Base-by-base conservation (phyloP, 164 flowering plant genomes). In the Platanus orientalis region DNA sequence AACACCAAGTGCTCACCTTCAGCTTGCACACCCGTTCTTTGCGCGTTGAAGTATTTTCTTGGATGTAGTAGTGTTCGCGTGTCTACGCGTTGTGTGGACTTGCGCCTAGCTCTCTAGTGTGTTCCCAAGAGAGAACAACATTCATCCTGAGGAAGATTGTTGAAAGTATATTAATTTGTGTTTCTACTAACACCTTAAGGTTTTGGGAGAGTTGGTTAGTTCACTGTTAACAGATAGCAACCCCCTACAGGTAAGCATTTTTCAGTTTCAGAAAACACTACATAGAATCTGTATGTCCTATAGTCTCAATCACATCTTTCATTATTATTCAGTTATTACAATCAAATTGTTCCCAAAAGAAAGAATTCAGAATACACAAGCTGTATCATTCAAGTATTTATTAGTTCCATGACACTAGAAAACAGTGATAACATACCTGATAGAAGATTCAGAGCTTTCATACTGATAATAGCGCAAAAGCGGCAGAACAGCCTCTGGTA, bases 361-460 rank as follows among this genome's bases (percentile, higher is more conserved):
- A 42, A 36, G 54, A 4, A 4, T 20, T 54, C 14, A 23, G 54
- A 60, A 21, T 30, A 21, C 25, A 36, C 25, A 23, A 55, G 21
- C 32, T 34, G 14, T 21, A n/a, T n/a, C n/a, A 13, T 25, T 25
- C 29, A 51, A 21, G 34, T 27, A 25, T 11, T 53, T 27, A 25
- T 6, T 53, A 20, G 21, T 17, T 29, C 53, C 24, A 34, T 20
- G 4, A 17, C 42, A 49, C 13, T 42, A 58, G 42, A 12, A 25
- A 53, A 27, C 54, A 75, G 16, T 47, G 56, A 23, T 42, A 29
- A 60, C 24, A n/a, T 76, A 94, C 99, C 99, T 94, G 58, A 81
- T 73, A 39, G 93, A 88, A 67, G 97, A 89, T 54, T 94, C 99
- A 53, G 96, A 94, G 75, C 93, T 89, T 75, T 89, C 97, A 73